These are phyloP conservation scores for Metarhizium brunneum DNA, from an alignment of 2,329 filamentous ascomycete species.

Conservation along the genomic window DNA sequence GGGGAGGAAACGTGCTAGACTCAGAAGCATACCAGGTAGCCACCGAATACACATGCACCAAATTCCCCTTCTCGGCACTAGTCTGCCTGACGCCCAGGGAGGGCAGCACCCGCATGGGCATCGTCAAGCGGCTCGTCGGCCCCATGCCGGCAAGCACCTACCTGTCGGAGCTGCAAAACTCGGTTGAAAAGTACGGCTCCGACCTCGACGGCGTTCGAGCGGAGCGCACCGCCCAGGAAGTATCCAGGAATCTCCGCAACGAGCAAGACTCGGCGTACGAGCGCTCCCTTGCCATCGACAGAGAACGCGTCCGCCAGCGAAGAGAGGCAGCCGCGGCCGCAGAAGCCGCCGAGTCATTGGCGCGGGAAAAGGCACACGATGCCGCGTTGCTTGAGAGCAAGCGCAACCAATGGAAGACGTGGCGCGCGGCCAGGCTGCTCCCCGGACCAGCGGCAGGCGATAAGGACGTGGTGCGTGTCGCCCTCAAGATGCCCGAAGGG, in stretches of 20 bases:
- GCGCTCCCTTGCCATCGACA: conserved; percentile 76
- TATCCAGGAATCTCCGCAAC: conserved; percentile 69
- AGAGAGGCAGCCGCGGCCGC: conserved; percentile 67
- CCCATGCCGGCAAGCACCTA: conserved; percentile 62
- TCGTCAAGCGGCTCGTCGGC: conserved; percentile 70
- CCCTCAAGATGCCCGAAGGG: conserved; percentile 51
- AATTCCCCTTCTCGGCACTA: conserved; percentile 82
- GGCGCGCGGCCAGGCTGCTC: conserved; percentile 61
- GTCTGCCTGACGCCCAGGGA: conserved; percentile 82
- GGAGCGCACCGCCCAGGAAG: conserved; percentile 69
- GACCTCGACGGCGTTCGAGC: conserved; percentile 68
- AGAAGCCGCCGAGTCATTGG: conserved; percentile 55
- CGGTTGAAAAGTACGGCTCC: conserved; percentile 66
- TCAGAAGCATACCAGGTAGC: conserved; percentile 91
- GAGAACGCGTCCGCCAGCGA: conserved; percentile 69
- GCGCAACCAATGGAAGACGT: conserved; percentile 63
- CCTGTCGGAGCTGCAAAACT: conserved; percentile 62
- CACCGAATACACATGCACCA: conserved; percentile 77
- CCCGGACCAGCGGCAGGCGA: conserved; percentile 55
- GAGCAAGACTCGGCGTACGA: conserved; percentile 94
- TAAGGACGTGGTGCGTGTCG: conserved; percentile 64
- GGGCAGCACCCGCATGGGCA: conserved; percentile 80
- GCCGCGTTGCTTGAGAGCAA: conserved; percentile 38
- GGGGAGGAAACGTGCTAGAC: conserved; percentile 89
- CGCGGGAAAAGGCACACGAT: conserved; percentile 51